Evolutionary conservation across 331 rosid genomes (phyloP).

Genomic region (Cucumis variabilis): DNA sequence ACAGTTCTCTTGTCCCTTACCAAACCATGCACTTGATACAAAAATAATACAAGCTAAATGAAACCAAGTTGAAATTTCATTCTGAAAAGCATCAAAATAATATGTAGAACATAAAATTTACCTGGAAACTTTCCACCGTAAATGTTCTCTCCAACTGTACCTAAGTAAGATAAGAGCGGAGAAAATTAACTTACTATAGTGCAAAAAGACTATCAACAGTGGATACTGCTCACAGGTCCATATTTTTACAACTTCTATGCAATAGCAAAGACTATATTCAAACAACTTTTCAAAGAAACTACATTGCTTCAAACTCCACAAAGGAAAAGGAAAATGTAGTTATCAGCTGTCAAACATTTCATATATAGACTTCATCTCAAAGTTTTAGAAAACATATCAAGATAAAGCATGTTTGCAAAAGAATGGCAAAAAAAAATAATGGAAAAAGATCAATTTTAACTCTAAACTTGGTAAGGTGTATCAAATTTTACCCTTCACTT

Average conservation of each 20-base stretch:
- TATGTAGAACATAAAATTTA: constrained; percentile 32
- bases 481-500: too few species aligned
- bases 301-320: neutral
- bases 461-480: too few species aligned
- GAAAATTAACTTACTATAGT: constrained; percentile 5
- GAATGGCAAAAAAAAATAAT: too few species aligned
- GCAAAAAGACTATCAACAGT: neutral
- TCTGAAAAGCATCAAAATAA: neutral
- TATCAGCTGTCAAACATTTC: neutral
- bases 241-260: neutral
- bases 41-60: neutral
- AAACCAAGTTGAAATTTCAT: constrained; percentile 8
- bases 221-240: too few species aligned
- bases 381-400: too few species aligned
- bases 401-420: too few species aligned
- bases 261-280: neutral
- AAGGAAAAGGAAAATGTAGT: neutral
- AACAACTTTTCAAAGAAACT: neutral
- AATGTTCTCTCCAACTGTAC: constrained; percentile 96
- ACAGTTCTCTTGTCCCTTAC: neutral
- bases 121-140: constrained; percentile 89
- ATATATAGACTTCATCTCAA: neutral
- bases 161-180: constrained; percentile 44
- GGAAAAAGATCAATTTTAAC: too few species aligned
- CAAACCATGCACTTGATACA: neutral